Evolutionary conservation across 2,329 filamentous ascomycete species (phyloP).

Genomic region (Neofusicoccum umdonicola): DNA sequence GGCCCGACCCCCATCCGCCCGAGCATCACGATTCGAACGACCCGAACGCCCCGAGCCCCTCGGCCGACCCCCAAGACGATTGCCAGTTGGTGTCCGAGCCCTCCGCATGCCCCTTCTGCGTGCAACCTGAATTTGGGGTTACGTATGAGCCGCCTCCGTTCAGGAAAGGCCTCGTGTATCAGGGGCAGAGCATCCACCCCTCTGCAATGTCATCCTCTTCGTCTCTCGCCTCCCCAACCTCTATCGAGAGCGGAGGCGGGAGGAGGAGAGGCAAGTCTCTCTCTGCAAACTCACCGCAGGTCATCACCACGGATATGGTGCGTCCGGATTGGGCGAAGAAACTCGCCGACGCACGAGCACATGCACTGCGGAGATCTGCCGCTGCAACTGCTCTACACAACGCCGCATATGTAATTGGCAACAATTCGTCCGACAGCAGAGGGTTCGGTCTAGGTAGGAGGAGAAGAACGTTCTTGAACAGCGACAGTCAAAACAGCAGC

Average conservation of each 20-base stretch:
- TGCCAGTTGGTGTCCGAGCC: conserved; percentile 81
- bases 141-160: conserved; percentile 90
- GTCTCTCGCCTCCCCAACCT: conserved; percentile 58
- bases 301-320: conserved; percentile 89
- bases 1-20: conserved; percentile 84
- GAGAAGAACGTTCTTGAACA: conserved; percentile 51
- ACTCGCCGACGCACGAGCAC: conserved; percentile 76
- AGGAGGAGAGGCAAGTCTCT: conserved; percentile 66
- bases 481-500: conserved; percentile 46
- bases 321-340: conserved; percentile 95
- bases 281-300: conserved; percentile 77
- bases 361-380: conserved; percentile 81
- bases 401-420: conserved; percentile 83
- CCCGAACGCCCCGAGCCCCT: conserved; percentile 35
- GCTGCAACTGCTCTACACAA: conserved; percentile 93
- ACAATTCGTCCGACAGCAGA: conserved; percentile 45
- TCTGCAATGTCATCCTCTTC: conserved; percentile 85
- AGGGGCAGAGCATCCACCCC: conserved; percentile 48
- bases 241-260: conserved; percentile 25
- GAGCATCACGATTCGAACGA: conserved; percentile 61
- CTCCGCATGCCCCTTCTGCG: conserved; percentile 90
- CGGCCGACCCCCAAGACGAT: conserved; percentile 50
- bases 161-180: conserved; percentile 74
- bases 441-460: conserved; percentile 50
- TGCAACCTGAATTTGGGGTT: conserved; percentile 92